phyloP scores from a whole-genome alignment of 257 asterid genomes.

The Solanum habrochaites region DNA sequence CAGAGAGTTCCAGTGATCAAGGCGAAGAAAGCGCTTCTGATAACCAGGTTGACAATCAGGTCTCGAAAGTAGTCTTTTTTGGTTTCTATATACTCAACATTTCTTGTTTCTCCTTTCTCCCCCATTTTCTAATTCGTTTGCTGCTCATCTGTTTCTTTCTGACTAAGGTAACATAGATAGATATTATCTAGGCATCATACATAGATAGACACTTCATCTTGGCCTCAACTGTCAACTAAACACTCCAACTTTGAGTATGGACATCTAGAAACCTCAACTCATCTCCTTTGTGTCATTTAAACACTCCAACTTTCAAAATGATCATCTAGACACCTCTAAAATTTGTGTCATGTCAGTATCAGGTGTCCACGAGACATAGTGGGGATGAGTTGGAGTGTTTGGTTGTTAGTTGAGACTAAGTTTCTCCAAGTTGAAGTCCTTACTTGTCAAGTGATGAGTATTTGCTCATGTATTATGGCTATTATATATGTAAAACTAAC shows the following conservation, averaged over 20 bases:
- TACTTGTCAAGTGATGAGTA: not conserved
- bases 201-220: not conserved
- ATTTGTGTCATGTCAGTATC: not conserved
- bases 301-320: not conserved
- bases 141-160: not conserved
- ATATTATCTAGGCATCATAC: not conserved
- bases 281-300: not conserved
- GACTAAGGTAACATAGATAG: not conserved
- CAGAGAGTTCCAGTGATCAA: constrained; percentile 24
- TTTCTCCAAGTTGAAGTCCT: not conserved
- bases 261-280: not conserved
- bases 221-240: not conserved
- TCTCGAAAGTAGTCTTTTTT: constrained; percentile 22
- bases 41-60: constrained; percentile 7
- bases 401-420: not conserved
- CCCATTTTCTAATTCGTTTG: not conserved
- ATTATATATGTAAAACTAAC: not conserved
- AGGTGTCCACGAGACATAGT: not conserved
- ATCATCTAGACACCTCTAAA: not conserved
- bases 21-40: constrained; percentile 16
- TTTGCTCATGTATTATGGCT: not conserved
- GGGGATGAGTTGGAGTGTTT: not conserved
- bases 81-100: not conserved
- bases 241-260: not conserved
- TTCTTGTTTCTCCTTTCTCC: not conserved